Conservation (phyloP, 768 basidiomycete genomes). For the Termitomyces heimii region DNA sequence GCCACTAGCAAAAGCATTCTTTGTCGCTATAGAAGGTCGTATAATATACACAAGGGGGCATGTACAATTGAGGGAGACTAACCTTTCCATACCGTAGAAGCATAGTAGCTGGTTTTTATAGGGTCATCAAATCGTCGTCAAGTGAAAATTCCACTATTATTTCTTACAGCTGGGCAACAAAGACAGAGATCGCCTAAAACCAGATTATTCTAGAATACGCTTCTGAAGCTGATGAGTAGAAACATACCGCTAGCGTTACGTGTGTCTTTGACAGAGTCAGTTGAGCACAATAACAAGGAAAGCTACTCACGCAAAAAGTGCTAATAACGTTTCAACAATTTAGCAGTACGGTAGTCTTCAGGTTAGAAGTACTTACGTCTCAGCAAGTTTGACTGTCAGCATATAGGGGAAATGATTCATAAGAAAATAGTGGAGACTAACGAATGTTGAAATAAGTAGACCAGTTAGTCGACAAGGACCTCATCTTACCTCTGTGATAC, state of each 20-base stretch:
- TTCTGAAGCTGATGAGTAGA: not conserved
- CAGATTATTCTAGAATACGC: not conserved
- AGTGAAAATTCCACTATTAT: not conserved
- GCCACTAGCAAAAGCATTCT: slow-evolving; percentile 6
- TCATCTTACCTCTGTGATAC: slow-evolving; percentile 13
- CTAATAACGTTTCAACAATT: not conserved
- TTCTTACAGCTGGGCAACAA: slow-evolving; percentile 10
- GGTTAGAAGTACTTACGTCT: slow-evolving; percentile 5
- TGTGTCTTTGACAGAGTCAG: slow-evolving; percentile 4
- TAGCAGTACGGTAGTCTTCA: not conserved
- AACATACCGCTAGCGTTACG: slow-evolving; percentile 10
- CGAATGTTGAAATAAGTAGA: not conserved
- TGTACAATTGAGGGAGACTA: not conserved
- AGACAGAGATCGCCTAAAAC: slow-evolving; percentile 7
- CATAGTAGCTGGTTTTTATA: slow-evolving; percentile 7
- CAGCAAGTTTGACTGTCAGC: slow-evolving; percentile 8
- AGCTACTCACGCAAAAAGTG: slow-evolving; percentile 9
- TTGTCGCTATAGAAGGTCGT: slow-evolving; percentile 2
- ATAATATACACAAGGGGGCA: not conserved
- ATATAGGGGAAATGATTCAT: slow-evolving; percentile 14
- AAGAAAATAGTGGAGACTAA: slow-evolving; percentile 13
- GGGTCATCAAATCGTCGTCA: not conserved
- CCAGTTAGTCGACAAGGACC: not conserved
- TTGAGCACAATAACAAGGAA: not conserved
- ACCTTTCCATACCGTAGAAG: slow-evolving; percentile 11